These are phyloP conservation scores for Alternaria sp. DNA, from an alignment of 2,329 filamentous ascomycete genomes.

Conservation along the genomic window DNA sequence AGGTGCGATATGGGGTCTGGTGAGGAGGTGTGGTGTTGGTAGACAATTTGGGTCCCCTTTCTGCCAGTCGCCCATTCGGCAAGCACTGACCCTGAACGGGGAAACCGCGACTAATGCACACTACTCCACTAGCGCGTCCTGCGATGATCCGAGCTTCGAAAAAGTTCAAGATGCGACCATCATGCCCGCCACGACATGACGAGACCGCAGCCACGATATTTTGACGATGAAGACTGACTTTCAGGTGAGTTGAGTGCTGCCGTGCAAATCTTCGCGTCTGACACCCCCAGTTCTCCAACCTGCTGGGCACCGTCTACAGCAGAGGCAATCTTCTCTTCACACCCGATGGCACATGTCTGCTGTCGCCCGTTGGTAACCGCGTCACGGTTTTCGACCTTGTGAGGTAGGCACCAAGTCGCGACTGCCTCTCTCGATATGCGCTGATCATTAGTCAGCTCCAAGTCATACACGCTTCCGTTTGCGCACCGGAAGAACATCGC, in stretches of 20 bases:
- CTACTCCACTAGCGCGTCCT: constrained; percentile 18
- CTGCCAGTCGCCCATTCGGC: constrained; percentile 47
- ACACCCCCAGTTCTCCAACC: constrained; percentile 87
- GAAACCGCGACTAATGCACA: constrained; percentile 40
- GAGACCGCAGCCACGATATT: constrained; percentile 6
- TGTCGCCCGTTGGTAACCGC: constrained; percentile 94
- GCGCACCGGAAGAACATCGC: constrained; percentile 93
- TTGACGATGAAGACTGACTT: constrained; percentile 96
- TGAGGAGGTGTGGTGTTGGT: constrained; percentile 31
- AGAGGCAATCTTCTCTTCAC: constrained; percentile 97
- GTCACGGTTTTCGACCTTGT: constrained; percentile 96
- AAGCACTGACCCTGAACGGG: constrained; percentile 47
- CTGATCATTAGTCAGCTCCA: constrained; percentile 66
- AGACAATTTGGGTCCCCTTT: constrained; percentile 49
- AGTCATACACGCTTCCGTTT: constrained; percentile 85
- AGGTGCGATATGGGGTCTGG: constrained; percentile 15
- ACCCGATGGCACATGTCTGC: constrained; percentile 92
- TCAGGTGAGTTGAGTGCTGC: constrained; percentile 67
- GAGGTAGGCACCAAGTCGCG: constrained; percentile 67
- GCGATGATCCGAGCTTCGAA: constrained; percentile 25
- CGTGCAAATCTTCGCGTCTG: constrained; percentile 21
- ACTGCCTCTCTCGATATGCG: neutral
- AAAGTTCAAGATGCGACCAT: constrained; percentile 42
- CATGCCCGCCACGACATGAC: constrained; percentile 29
- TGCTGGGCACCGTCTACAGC: constrained; percentile 97